Base-by-base conservation (phyloP, 768 basidiomycete genomes). In the Boletus insuetus region DNA sequence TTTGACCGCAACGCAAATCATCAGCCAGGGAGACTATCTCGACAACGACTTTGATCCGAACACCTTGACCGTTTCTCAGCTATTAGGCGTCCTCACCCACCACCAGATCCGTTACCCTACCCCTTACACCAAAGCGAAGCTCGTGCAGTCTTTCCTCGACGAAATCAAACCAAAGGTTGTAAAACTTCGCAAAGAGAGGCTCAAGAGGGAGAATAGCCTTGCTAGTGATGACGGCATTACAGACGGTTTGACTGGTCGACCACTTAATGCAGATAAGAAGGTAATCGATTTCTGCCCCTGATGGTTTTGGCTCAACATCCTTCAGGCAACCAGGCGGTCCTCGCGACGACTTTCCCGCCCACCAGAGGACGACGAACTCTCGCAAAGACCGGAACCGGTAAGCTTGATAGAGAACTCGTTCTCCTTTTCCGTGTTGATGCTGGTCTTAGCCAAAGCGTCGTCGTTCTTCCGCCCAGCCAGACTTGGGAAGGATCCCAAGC, bases 181-280 rank as follows among this genome's bases (percentile, higher is more conserved):
- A 26, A 83, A 82, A 60, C 73, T 87, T 53, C 84, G 80, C 69
- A 84, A 78, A 55, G 85, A 91, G 58, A 77, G 83, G 44, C 54
- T 85, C 38, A 83, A 82, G 73, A 82, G 77, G 58, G 81, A 83
- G 68, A 85, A 83, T 49, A 91, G 87, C 59, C 69, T 79, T 48
- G 84, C 92, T 6, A 92, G 89, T 63, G 87, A 89, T 56, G 85
- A 90, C 53, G 91, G 91, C 6, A 93, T 94, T 49, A 83, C 76
- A 38, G 89, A 94, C 68, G 91, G 91, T 20, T 58, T 84, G n/a
- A 92, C 91, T 8, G 91, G 91, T n/a, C 71, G 79, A 66, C 85
- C 80, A 35, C 69, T 93, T 55, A 76, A 71, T 62, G 77, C 73
- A 43, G 74, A 70, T 46, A 64, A 68, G 46, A 80, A 79, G 75